These are phyloP conservation scores for Alternaria consortialis DNA, from an alignment of 2,329 filamentous ascomycete genomes.

Conservation along the genomic window DNA sequence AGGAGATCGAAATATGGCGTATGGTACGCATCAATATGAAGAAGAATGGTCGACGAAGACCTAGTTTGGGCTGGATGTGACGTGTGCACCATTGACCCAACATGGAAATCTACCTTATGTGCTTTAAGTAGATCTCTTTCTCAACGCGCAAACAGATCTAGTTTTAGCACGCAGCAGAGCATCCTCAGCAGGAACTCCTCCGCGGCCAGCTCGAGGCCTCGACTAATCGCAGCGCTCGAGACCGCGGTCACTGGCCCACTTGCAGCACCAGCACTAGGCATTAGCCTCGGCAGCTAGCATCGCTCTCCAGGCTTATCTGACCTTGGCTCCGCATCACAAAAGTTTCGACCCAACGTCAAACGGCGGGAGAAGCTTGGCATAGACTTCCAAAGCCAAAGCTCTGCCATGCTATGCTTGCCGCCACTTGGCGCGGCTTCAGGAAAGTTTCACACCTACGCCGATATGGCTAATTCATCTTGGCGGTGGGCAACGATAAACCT, in stretches of 20 bases:
- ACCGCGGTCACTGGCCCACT: conserved; percentile 28
- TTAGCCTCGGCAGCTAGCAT: conserved; percentile 19
- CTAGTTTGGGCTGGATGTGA: neutral
- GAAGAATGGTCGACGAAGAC: neutral
- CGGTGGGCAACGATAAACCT: conserved; percentile 24
- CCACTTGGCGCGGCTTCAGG: conserved; percentile 50
- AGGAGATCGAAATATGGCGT: neutral
- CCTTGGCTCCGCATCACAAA: conserved; percentile 47
- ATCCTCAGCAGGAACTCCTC: neutral
- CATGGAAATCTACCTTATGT: neutral
- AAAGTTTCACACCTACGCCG: conserved; percentile 50
- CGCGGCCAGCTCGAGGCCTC: conserved; percentile 12
- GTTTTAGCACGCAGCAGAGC: neutral
- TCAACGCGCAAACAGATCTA: neutral
- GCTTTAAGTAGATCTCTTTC: neutral
- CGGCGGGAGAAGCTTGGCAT: conserved; percentile 41
- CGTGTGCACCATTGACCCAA: neutral
- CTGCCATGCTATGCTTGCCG: conserved; percentile 38
- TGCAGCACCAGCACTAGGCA: conserved; percentile 16
- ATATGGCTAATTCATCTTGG: conserved; percentile 47
- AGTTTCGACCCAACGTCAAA: conserved; percentile 49
- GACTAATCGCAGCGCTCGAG: conserved; percentile 22
- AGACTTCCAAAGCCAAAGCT: conserved; percentile 15
- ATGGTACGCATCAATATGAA: neutral
- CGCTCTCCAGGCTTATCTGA: conserved; percentile 28